These are phyloP conservation scores for Arachnopeziza araneosa DNA, from an alignment of 2,329 filamentous ascomycete species.

Conservation along the genomic window DNA sequence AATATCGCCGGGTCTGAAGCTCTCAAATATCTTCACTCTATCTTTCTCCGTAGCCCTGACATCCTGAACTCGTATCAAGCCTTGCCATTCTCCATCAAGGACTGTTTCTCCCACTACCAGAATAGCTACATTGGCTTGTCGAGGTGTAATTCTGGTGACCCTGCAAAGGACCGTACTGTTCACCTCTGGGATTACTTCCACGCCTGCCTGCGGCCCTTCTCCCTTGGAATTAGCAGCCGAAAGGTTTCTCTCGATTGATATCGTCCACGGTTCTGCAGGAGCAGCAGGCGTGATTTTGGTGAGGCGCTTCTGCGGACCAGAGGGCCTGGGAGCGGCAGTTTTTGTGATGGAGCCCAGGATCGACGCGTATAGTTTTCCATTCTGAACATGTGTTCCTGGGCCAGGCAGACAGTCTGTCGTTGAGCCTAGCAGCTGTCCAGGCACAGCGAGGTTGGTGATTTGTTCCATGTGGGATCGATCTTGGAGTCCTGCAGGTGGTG, in stretches of 20 bases:
- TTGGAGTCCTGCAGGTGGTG: background rate
- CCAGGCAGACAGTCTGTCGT: conserved; percentile 64
- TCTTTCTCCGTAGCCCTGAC: conserved; percentile 95
- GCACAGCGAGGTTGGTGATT: conserved; percentile 52
- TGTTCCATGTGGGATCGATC: background rate
- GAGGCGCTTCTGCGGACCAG: conserved; percentile 50
- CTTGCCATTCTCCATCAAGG: conserved; percentile 76
- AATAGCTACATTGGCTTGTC: conserved; percentile 81
- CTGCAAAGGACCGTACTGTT: conserved; percentile 75
- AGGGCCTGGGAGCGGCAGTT: conserved; percentile 34
- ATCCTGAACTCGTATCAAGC: conserved; percentile 81
- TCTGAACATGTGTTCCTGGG: conserved; percentile 76
- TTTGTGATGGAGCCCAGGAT: conserved; percentile 68
- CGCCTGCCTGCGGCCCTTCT: conserved; percentile 38
- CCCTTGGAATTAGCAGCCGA: conserved; percentile 11
- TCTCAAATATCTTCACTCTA: conserved; percentile 83
- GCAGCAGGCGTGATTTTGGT: conserved; percentile 48
- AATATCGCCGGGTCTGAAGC: conserved; percentile 88
- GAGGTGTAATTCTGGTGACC: conserved; percentile 77
- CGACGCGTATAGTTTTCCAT: conserved; percentile 71
- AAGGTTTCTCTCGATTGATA: conserved; percentile 45
- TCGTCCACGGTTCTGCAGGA: conserved; percentile 41
- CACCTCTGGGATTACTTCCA: conserved; percentile 76
- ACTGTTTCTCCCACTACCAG: conserved; percentile 72
- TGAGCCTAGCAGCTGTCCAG: conserved; percentile 74